Evolutionary conservation across 73 alveolate genomes (phyloP).

Genomic region (Tetrahymena malaccensis): DNA sequence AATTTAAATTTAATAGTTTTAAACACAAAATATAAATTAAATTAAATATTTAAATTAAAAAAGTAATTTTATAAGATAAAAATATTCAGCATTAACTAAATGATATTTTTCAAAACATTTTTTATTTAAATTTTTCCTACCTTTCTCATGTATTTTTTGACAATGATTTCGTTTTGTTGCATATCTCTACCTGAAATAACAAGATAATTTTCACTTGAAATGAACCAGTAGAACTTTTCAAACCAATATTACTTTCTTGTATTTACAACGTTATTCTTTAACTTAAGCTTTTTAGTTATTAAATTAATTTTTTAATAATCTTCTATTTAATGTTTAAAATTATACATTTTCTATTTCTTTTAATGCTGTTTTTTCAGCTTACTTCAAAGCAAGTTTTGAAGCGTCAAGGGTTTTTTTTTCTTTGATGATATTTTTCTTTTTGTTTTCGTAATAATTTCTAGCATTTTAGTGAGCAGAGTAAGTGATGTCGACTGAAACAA

Average conservation of each 20-base stretch:
- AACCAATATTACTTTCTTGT: conserved; percentile 75
- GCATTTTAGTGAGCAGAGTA: conserved; percentile 69
- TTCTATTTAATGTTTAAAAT: too few relatives aligned
- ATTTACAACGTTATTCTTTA: conserved; percentile 34
- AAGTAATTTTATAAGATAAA: too few relatives aligned
- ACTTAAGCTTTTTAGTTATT: background rate
- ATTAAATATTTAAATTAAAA: too few relatives aligned
- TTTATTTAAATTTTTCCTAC: background rate
- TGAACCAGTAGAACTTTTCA: conserved; percentile 87
- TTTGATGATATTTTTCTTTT: conserved; percentile 55
- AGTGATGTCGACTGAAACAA: conserved; percentile 51
- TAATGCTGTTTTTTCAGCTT: conserved; percentile 75
- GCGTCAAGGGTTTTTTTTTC: conserved; percentile 66
- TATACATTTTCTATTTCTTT: conserved; percentile 62
- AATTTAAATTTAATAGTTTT: too few relatives aligned
- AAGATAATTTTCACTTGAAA: conserved; percentile 73
- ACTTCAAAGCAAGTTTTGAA: conserved; percentile 56
- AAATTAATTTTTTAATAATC: too few relatives aligned
- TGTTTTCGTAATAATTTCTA: conserved; percentile 56
- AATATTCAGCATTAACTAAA: too few relatives aligned
- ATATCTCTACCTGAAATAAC: conserved; percentile 80
- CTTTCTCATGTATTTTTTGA: conserved; percentile 64
- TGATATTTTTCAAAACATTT: too few relatives aligned
- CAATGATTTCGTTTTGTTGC: conserved; percentile 70
- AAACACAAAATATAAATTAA: too few relatives aligned